Base-by-base conservation (phyloP, 345 rosid species). In the Citrus inodora region DNA sequence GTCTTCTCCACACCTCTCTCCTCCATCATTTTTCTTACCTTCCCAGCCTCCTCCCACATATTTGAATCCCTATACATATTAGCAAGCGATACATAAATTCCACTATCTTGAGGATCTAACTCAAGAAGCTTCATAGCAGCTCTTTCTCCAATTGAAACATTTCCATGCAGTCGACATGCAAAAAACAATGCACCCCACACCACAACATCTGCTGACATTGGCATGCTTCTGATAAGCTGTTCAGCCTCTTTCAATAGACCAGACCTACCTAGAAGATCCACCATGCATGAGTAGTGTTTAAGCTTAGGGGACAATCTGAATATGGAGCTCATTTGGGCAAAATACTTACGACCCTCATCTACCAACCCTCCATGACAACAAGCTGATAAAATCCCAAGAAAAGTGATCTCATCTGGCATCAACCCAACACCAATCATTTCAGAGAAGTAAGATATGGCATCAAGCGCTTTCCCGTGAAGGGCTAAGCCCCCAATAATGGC, bases 281-380 rank as follows among this genome's bases (percentile, higher is more conserved):
- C 93, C 98, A 95, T 90, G 79, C 93, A 90, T 10, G 96, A 91
- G 84, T 93, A 95, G 82, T 93, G 99, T 77, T 95, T 92, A 76
- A 84, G 79, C 75, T 85, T 83, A 4, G 98, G 98, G 19, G 67
- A 77, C 13, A 92, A 80, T 7, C 85, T 76, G 81, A 85, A 95
- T 80, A 80, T 87, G 22, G 90, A 87, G 55, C 78, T 91, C 96
- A 95, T 93, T 75, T 87, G 84, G 56, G 84, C 75, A 77, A 95
- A 92, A 80, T 84, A 91, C 78, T 80, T 82, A 32, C 90, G 89
- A 40, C 99, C 99, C 1, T 84, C 87, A 63, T 87, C 91, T 67
- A 93, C 88, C 89, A 95, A 87, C 67, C 99, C 98, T 67, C 92
- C 92, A 63, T 92, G 98, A 84, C 96, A 91, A 83, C 98, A 95